Conservation (phyloP, 2,329 filamentous ascomycete genomes). For the Diaporthe amygdali region DNA sequence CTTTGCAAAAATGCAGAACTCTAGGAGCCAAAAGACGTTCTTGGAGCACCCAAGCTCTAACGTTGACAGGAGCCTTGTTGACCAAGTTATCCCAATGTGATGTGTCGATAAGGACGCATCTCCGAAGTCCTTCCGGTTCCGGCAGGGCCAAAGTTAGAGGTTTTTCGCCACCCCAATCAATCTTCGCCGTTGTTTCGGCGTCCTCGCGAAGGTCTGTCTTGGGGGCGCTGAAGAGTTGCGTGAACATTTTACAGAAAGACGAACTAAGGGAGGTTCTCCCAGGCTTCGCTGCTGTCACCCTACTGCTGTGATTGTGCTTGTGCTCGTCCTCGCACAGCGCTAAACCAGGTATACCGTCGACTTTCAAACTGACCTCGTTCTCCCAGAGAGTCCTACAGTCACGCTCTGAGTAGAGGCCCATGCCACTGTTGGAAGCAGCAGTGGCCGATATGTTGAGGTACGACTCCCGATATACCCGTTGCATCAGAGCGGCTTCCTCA, state of each 20-base stretch:
- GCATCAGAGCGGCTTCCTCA: constrained; percentile 26
- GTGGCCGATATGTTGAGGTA: constrained; percentile 29
- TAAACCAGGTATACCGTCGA: not conserved
- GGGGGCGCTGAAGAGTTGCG: too few relatives aligned
- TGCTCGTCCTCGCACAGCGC: not conserved
- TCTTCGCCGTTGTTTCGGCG: not conserved
- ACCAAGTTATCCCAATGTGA: not conserved
- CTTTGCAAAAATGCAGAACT: constrained; percentile 28
- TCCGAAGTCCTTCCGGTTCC: not conserved
- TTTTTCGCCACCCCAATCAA: not conserved
- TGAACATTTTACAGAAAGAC: not conserved
- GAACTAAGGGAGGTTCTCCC: too few relatives aligned
- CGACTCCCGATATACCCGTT: constrained; percentile 26
- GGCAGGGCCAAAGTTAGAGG: not conserved
- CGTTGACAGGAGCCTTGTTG: constrained; percentile 18
- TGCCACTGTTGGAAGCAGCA: constrained; percentile 17
- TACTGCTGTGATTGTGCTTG: not conserved
- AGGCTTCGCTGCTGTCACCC: not conserved
- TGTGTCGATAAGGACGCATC: not conserved
- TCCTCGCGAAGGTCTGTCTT: accelerated
- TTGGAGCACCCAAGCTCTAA: constrained; percentile 30
- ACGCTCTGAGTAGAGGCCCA: not conserved
- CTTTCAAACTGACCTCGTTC: not conserved
- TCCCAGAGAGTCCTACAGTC: not conserved
- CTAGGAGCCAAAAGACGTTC: constrained; percentile 29